A percentile compares a stretch with the other conserved stretches of the same genome.
phyloP scores from a whole-genome alignment of 371 early-diverging fungal genomes.

The Lichtheimia corymbifera region DNA sequence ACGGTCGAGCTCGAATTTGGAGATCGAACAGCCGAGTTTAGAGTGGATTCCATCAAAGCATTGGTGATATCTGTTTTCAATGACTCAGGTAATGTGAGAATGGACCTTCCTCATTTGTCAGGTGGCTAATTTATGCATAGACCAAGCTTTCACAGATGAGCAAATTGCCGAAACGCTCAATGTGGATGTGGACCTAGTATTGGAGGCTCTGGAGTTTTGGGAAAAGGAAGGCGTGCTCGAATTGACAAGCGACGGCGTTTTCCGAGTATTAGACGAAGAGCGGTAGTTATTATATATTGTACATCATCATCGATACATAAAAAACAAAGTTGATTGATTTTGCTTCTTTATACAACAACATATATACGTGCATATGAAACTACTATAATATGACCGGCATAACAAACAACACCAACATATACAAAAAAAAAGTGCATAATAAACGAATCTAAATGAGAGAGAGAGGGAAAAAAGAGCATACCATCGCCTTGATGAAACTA shows the following conservation, averaged over 20 bases:
- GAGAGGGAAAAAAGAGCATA: no score
- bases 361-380: no score
- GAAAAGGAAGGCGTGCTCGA: slow-evolving; percentile 16
- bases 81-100: slow-evolving; percentile 14
- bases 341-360: no score
- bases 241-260: slow-evolving; percentile 19
- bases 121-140: slow-evolving; percentile 1
- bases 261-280: slow-evolving; percentile 16
- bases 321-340: no score
- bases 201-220: slow-evolving; percentile 28
- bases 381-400: no score
- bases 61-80: slow-evolving; percentile 26
- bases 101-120: slow-evolving; percentile 1
- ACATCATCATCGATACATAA: neutral
- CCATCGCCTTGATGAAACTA: no score
- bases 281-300: slow-evolving; percentile 3
- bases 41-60: slow-evolving; percentile 27
- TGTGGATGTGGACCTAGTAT: slow-evolving; percentile 8
- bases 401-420: no score
- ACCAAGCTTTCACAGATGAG: slow-evolving; percentile 12
- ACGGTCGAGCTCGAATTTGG: slow-evolving; percentile 30
- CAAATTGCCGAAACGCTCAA: slow-evolving; percentile 15
- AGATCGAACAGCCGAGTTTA: slow-evolving; percentile 9
- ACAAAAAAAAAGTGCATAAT: no score
- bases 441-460: no score